A percentile compares a stretch with the other conserved stretches of the same genome.
Conservation (phyloP, 176 grass and related monocot species). For the Musa troglodytarum region DNA sequence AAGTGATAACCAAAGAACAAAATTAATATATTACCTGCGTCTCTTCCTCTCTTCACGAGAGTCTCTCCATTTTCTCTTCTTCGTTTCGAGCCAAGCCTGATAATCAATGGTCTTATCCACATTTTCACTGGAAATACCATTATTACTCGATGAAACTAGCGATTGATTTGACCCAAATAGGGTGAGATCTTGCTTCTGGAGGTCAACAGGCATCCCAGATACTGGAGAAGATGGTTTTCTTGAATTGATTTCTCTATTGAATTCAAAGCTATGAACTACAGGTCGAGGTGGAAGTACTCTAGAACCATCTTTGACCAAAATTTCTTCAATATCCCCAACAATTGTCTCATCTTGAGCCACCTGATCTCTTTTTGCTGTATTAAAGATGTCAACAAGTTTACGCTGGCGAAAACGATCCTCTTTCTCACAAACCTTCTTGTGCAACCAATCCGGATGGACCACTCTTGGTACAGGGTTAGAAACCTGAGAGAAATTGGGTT, state of each 20-base stretch:
- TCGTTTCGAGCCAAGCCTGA: conserved; percentile 87
- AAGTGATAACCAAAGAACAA: neutral
- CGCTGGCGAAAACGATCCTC: conserved; percentile 86
- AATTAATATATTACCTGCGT: conserved; percentile 39
- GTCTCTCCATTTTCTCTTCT: conserved; percentile 89
- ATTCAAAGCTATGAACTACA: conserved; percentile 35
- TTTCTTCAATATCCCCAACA: conserved; percentile 68
- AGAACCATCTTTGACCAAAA: conserved; percentile 30
- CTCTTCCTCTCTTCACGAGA: conserved; percentile 59
- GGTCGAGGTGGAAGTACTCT: conserved; percentile 24
- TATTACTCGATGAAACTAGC: conserved; percentile 23
- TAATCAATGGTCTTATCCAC: conserved; percentile 68
- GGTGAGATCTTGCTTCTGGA: conserved; percentile 25
- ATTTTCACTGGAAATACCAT: conserved; percentile 26
- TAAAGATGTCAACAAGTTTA: conserved; percentile 83
- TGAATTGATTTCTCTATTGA: conserved; percentile 50
- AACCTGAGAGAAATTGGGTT: conserved; percentile 43
- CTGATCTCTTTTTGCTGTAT: conserved; percentile 38
- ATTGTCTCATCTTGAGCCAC: conserved; percentile 33
- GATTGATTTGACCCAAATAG: conserved; percentile 25
- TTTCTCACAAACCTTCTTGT: conserved; percentile 95
- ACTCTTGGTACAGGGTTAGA: conserved; percentile 96
- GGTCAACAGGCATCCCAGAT: conserved; percentile 19
- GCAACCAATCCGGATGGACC: conserved; percentile 92
- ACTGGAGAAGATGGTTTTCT: conserved; percentile 32